Evolutionary conservation across 306 rosid genomes (phyloP).

Genomic region (Quercus berberidifolia): DNA sequence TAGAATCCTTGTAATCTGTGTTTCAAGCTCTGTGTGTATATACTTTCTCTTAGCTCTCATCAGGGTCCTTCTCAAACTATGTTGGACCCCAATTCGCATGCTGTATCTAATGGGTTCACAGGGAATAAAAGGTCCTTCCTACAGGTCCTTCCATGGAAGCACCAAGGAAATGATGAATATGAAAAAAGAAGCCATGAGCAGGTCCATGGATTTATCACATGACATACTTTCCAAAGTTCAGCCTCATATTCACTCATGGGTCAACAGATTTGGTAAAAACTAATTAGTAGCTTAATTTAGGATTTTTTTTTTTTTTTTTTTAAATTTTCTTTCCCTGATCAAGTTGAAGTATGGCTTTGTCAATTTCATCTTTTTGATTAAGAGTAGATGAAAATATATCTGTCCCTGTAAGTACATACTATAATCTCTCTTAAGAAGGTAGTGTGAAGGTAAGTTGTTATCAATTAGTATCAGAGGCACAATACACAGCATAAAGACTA

Average conservation of each 20-base stretch:
- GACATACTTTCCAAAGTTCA: slow-evolving; percentile 10
- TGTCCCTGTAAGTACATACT: no score
- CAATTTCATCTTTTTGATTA: no score
- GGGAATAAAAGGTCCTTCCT: slow-evolving; percentile 24
- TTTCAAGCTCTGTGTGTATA: background rate
- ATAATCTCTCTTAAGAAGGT: no score
- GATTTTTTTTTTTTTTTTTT: no score
- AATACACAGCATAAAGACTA: no score
- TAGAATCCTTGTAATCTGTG: background rate
- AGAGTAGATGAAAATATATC: no score
- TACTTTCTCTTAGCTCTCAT: background rate
- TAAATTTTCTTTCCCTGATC: no score
- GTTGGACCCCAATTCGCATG: background rate
- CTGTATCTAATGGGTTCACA: slow-evolving; percentile 6
- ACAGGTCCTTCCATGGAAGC: slow-evolving; percentile 20
- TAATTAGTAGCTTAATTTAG: no score
- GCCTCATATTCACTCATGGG: slow-evolving; percentile 23
- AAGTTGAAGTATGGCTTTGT: no score
- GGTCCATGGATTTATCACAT: slow-evolving; percentile 8
- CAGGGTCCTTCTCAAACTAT: background rate
- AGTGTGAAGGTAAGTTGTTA: no score
- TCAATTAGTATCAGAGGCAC: no score
- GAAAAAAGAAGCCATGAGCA: slow-evolving; percentile 4
- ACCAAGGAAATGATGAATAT: slow-evolving; percentile 11
- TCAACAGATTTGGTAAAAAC: slow-evolving; percentile 1